Percentiles rank a stretch among this genome's conserved stretches.
These are phyloP conservation scores for Spergularia marina DNA, from an alignment of 148 eudicot genomes.

Conservation along the genomic window DNA sequence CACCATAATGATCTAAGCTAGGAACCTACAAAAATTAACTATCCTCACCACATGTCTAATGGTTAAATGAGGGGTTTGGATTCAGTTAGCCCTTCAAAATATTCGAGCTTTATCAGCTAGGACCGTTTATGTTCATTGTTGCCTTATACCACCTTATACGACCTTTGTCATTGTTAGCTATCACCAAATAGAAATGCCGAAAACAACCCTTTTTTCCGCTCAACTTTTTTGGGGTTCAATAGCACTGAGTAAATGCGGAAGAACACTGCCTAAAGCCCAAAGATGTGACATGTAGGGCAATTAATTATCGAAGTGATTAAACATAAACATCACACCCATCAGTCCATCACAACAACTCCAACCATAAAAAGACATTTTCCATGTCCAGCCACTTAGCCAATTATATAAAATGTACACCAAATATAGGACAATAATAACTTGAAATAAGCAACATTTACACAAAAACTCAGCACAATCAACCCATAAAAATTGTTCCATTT, in stretches of 20 bases:
- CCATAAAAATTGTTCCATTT: constrained; percentile 9
- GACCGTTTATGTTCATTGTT: no score
- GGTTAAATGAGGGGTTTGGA: no score
- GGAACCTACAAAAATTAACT: no score
- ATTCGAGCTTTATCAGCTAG: no score
- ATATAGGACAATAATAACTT: neutral
- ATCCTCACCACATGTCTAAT: no score
- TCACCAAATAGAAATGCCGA: no score
- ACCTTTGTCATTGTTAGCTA: no score
- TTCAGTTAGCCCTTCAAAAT: no score
- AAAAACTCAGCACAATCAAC: neutral
- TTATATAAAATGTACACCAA: neutral
- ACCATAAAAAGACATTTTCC: neutral
- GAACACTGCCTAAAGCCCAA: neutral
- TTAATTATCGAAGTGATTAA: neutral
- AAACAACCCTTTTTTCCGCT: no score
- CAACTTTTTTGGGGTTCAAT: neutral
- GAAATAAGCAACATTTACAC: neutral
- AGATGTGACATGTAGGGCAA: neutral
- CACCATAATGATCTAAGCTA: no score
- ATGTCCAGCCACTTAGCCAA: neutral
- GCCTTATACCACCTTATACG: no score
- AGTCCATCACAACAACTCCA: neutral
- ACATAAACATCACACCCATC: neutral
- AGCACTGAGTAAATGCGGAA: neutral